A percentile compares a stretch with the other conserved stretches of the same genome.
phyloP scores from a whole-genome alignment of 2,329 filamentous ascomycete genomes.

The Acephala macrosclerotiorum region DNA sequence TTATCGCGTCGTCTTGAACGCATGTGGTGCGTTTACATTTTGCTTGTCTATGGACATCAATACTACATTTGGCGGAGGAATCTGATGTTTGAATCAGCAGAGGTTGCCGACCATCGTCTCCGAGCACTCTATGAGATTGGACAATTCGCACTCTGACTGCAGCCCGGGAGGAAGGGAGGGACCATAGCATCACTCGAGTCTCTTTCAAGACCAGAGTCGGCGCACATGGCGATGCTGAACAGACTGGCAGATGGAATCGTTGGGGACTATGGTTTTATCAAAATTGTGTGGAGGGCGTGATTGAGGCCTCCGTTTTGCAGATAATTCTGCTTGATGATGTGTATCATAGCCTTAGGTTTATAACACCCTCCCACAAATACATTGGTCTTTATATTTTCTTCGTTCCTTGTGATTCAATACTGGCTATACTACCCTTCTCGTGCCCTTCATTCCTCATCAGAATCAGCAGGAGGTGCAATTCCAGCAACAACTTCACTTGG shows the following conservation, averaged over 20 bases:
- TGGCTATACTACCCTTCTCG: background rate
- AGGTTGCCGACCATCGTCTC: conserved; percentile 37
- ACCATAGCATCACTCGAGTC: conserved; percentile 40
- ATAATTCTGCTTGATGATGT: conserved; percentile 34
- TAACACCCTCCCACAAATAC: conserved; percentile 30
- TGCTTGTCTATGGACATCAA: conserved; percentile 38
- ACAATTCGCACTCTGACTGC: conserved; percentile 41
- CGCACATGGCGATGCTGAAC: conserved; percentile 40
- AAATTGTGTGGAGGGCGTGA: conserved; percentile 29
- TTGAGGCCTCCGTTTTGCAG: conserved; percentile 26
- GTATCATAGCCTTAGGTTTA: conserved; percentile 41
- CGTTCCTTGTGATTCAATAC: background rate
- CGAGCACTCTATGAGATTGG: conserved; percentile 37
- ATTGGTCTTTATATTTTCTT: conserved; percentile 7
- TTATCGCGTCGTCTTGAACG: conserved; percentile 30
- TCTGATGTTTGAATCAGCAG: conserved; percentile 40
- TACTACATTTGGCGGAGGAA: conserved; percentile 33
- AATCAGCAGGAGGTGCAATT: conserved; percentile 30
- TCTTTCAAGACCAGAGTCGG: conserved; percentile 29
- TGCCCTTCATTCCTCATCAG: conserved; percentile 31
- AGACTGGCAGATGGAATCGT: conserved; percentile 37
- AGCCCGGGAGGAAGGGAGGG: conserved; percentile 43
- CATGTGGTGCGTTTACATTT: conserved; percentile 40
- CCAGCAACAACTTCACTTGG: conserved; percentile 40
- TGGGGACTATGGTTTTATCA: conserved; percentile 31